Base-by-base conservation (phyloP, 495 filamentous ascomycete species). In the Polyplosphaeria fusca region DNA sequence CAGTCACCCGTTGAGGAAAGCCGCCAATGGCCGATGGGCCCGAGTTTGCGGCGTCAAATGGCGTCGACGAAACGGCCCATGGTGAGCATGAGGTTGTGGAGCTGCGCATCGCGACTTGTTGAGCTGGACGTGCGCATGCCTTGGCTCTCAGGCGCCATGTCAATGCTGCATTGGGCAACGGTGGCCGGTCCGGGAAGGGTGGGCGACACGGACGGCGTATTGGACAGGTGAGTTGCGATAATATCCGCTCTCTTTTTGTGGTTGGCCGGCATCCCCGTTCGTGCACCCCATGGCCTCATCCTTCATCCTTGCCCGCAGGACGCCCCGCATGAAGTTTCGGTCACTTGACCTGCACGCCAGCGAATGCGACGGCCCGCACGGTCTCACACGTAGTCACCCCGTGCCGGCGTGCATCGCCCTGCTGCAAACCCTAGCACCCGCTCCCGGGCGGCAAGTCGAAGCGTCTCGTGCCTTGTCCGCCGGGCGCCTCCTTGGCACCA, bases 181-280 rank as follows among this genome's bases (percentile, higher is more conserved):
- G 68, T 92, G 63, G 74, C 74, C 61, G 87, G 89, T 35, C 86
- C 88, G 59, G 86, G 89, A 63, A 77, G 73, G 71, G 68, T 95
- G 32, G 89, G 87, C 70, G 77, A 77, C 67, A 81, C 86, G 7
- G 79, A 91, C 70, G 85, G 89, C 52, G 77, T 83, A 62, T 75
- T 95, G 71, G 89, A 96, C 80, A 91, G 88, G 91, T 96, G 82
- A 85, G 91, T 82, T 60, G 37, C 53, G 26, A 47, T 60, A 28
- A 50, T 43, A 35, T 64, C 45, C 47, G 47, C 26, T 47, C 37
- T 32, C 53, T 50, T 50, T 35, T 63, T 65, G 55, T 54, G 41
- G 58, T 62, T 68, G 63, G 61, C 51, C 64, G 58, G 48, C 18
- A 16, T 47, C 51, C 52, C 32, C 23, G 4, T 46, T 25, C 40